Base-by-base conservation (phyloP, 2,329 filamentous ascomycete species). In the Pyrenochaeta sp. region DNA sequence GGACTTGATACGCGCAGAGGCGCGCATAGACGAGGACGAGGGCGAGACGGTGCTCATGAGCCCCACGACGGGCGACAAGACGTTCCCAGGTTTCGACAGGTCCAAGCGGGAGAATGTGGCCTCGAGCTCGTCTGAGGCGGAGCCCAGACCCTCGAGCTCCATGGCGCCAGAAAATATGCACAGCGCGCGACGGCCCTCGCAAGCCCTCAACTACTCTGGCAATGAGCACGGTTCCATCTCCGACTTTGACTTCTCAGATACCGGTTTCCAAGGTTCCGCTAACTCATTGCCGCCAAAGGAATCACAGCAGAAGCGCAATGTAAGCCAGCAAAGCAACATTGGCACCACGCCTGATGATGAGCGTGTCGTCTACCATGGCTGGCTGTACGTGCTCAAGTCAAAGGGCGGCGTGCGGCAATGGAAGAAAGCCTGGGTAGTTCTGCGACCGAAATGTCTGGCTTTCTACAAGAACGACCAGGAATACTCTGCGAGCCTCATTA, bases 381-480 rank as follows among this genome's bases (percentile, higher is more conserved):
- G 92, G 84, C 86, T 98, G 32, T 91, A 91, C 77, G 88, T 92
- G 61, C 85, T 97, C 55, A 92, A 91, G 69, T 91, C 89, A 61
- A 93, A 92, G 71, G 85, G 90, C 24, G 92, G 93, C 8, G 87
- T 99, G 53, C 88, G 91, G 46, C 91, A 96, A 72, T 99, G 95
- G 95, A 97, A 97, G 82, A 90, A 92, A 68, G 85, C 93, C 58
- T 98, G 95, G 95, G 91, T 90, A 12, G 95, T 98, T 0, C 84
- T 99, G 50, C 91, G 95, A 32, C 90, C 92, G 1, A 89, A 90
- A 50, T 93, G 91, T 62, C 82, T 99, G 32, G 91, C 92, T 15
- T 85, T 98, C 27, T 99, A 99, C 83, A 97, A 97, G 78, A 90
- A 96, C 72, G 91, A 96, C 54, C 82, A 86, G 63, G 95, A 99